Base-by-base conservation (phyloP, 1,284 basidiomycete species). In the Austroboletus niveus region DNA sequence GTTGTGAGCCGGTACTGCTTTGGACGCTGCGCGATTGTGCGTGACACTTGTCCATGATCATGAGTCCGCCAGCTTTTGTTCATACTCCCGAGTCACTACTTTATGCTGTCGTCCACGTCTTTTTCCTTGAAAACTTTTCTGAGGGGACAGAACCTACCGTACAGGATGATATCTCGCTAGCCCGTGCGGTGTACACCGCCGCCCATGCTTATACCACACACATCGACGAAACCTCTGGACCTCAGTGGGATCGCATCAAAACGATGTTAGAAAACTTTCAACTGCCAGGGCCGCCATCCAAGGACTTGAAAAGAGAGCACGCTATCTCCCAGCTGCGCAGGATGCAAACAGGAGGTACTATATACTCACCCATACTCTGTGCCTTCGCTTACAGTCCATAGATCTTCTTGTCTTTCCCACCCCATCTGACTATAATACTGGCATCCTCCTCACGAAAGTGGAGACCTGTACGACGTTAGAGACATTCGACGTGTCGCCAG, bases 231-330 rank as follows among this genome's bases (percentile, higher is more conserved):
- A 15, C 45, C 8, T 15, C 29, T 7, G 15, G 4, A 5, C 1
- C 30, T 17, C 32, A 46, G 15, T 58, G 57, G 57, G 11, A 22
- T 20, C 5, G 12, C n/a, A 42, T 47, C 9, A 42, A 29, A 7
- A 44, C 17, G 15, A 52, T 53, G 50, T 34, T 58, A 10, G 30
- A 49, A 8, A 14, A 40, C 14, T 24, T 31, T 4, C 30, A 27
- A 2, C 8, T n/a, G 5, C 22, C 44, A 5, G 41, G 22, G 22
- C 22, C 48, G 31, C n/a, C 24, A 20, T 45, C 30, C 34, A 10
- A 35, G 36, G 8, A 29, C 8, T 4, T 39, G 20, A 17, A 39
- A 7, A 22, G n/a, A 39, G n/a, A 36, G 7, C 12, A 7, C n/a
- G 35, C 15, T 12, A 36, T 36, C n/a, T 24, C 22, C 22, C 22